These are phyloP conservation scores for Baorangia bicolor DNA, from an alignment of 768 basidiomycete species.

Conservation along the genomic window DNA sequence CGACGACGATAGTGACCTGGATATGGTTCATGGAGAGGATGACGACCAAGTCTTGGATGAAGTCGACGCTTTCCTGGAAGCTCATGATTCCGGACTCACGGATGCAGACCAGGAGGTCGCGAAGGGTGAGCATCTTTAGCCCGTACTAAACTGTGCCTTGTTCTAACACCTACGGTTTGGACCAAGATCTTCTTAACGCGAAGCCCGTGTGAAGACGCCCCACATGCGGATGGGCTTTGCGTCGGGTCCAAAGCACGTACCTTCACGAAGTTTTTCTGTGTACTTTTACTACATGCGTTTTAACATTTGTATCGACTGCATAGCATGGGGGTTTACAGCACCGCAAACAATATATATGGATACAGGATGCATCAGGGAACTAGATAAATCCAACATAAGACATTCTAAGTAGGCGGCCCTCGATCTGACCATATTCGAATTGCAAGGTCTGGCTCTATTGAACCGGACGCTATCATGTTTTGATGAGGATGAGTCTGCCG, in stretches of 20 bases:
- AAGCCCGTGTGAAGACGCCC: constrained; percentile 43
- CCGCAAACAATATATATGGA: constrained; percentile 5
- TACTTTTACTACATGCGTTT: constrained; percentile 13
- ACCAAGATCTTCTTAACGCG: constrained; percentile 56
- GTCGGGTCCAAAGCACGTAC: too few relatives aligned
- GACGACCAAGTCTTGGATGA: constrained; percentile 89
- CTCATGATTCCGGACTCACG: constrained; percentile 82
- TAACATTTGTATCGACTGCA: constrained; percentile 9
- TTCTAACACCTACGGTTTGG: background rate
- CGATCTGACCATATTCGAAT: constrained; percentile 82
- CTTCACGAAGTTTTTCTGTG: constrained; percentile 3
- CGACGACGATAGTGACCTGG: constrained; percentile 61
- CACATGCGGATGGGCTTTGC: too few relatives aligned
- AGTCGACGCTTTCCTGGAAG: constrained; percentile 94
- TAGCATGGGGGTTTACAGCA: constrained; percentile 3
- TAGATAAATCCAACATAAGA: background rate
- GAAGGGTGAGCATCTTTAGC: constrained; percentile 51
- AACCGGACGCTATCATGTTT: constrained; percentile 86
- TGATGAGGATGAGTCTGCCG: constrained; percentile 78
- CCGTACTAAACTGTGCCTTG: background rate
- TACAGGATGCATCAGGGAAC: constrained; percentile 1
- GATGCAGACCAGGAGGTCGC: constrained; percentile 78
- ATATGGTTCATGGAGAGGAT: constrained; percentile 52
- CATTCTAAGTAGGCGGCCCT: constrained; percentile 16
- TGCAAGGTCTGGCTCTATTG: constrained; percentile 78